Percentiles rank a stretch among this genome's conserved stretches.
Conservation (phyloP, 768 basidiomycete species). For the Tylopilus plumbeoviolaceoides region DNA sequence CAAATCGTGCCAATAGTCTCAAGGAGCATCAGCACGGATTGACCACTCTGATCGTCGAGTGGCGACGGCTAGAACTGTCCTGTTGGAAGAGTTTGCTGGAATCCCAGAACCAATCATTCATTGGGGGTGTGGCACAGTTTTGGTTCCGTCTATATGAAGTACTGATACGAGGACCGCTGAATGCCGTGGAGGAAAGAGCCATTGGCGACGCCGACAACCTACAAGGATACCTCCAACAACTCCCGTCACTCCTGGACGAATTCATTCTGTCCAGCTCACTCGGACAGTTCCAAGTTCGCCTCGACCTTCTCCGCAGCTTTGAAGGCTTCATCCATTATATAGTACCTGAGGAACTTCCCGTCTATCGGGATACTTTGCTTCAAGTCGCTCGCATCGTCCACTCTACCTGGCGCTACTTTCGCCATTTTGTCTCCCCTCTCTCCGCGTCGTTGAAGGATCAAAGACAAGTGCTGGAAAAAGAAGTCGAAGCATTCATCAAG, state of each 20-base stretch:
- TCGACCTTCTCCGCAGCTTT: slow-evolving; percentile 70
- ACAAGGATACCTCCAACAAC: slow-evolving; percentile 53
- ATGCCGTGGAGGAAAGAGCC: slow-evolving; percentile 40
- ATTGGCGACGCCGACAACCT: slow-evolving; percentile 32
- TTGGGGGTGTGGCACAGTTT: slow-evolving; percentile 57
- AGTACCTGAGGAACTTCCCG: slow-evolving; percentile 26
- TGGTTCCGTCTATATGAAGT: slow-evolving; percentile 91
- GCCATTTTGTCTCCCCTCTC: slow-evolving; percentile 52
- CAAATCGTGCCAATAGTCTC: slow-evolving; percentile 87
- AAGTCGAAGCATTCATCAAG: slow-evolving; percentile 82
- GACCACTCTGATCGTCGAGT: slow-evolving; percentile 73
- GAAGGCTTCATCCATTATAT: slow-evolving; percentile 44
- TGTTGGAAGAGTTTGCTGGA: slow-evolving; percentile 83
- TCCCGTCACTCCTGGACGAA: slow-evolving; percentile 76
- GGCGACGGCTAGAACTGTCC: slow-evolving; percentile 85
- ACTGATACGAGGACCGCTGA: slow-evolving; percentile 57
- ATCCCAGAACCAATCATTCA: slow-evolving; percentile 52
- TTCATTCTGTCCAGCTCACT: slow-evolving; percentile 74
- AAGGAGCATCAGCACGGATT: slow-evolving; percentile 60
- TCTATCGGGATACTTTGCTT: slow-evolving; percentile 34
- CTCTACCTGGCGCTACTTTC: slow-evolving; percentile 59
- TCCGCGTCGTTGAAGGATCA: slow-evolving; percentile 49
- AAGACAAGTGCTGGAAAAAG: slow-evolving; percentile 64
- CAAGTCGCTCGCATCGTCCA: slow-evolving; percentile 58
- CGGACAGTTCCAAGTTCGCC: slow-evolving; percentile 73